Base-by-base conservation (phyloP, 148 eudicot species). In the Rhododendron henanense region DNA sequence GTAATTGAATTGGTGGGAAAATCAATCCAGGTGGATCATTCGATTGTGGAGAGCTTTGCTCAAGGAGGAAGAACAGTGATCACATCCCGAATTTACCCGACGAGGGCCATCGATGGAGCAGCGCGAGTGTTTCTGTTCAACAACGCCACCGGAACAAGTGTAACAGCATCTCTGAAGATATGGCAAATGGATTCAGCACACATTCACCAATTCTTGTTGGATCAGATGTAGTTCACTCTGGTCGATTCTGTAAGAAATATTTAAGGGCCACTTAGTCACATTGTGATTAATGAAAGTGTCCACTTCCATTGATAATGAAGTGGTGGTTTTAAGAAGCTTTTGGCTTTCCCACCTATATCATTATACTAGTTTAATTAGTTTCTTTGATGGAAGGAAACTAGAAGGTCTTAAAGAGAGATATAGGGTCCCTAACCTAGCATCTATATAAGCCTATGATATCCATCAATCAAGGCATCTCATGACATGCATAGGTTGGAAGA, bases 101-200 rank as follows among this genome's bases (percentile, higher is more conserved):
- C 84, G 1, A 51, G 18, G 48, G 88, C 88, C 4, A 87, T 87
- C 8, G 44, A 79, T 19, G 74, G 89, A 83, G 86, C 84, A 41
- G 74, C 84, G 0, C 48, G 74, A n/a, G 41, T 53, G 2, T 84
- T 84, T 35, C 47, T 87, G 23, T 87, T 87, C 21, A 84, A 84
- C 81, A 84, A 84, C 5, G 89, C 86, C 33, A 87, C 86, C 0
- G 84, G 81, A 71, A 59, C 73, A 4, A 87, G 31, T 5, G 89
- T 84, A 1, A 87, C 74, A 21, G 86, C 89, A 0, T 87, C 89
- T 25, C 35, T 87, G 3, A 31, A 79, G 78, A 50, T 87, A 33
- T 87, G 89, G 89, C 15, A 78, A 10, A 77, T 87, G 88, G 88
- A 78, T 41, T 87, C 86, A 1, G 86, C 88, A 35, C 25, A 87